phyloP scores from a whole-genome alignment of 1,139 yeast genomes.

The Hemisphaericaspora xylanilytica region DNA sequence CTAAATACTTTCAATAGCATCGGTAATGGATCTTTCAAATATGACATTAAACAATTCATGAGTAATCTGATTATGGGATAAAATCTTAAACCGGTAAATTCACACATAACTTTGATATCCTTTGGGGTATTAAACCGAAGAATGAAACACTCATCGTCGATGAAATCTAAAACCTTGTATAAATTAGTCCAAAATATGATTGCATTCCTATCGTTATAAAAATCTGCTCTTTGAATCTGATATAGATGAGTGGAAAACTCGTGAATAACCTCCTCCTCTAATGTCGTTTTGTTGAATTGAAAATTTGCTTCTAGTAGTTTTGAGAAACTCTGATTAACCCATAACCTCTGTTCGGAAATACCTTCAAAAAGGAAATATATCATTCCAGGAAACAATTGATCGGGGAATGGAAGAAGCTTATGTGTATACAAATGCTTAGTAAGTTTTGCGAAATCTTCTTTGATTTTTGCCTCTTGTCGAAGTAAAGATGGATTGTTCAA shows the following conservation, averaged over 20 bases:
- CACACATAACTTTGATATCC: conserved; percentile 43
- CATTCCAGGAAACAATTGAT: conserved; percentile 42
- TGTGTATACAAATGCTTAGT: conserved; percentile 22
- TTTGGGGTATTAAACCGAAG: conserved; percentile 41
- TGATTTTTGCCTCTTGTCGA: conserved; percentile 27
- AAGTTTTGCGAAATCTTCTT: conserved; percentile 23
- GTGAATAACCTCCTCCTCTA: conserved; percentile 42
- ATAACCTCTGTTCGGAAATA: conserved; percentile 36
- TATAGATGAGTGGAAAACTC: conserved; percentile 54
- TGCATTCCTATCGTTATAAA: conserved; percentile 43
- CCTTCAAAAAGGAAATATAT: conserved; percentile 57
- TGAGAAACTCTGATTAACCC: conserved; percentile 21
- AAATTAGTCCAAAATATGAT: conserved; percentile 54
- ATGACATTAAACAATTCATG: conserved; percentile 50
- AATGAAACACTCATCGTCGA: conserved; percentile 39
- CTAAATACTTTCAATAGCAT: conserved; percentile 47
- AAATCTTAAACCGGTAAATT: conserved; percentile 36
- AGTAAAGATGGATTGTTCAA: conserved; percentile 40
- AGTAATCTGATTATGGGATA: conserved; percentile 47
- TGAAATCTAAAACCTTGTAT: conserved; percentile 36
- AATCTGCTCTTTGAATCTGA: conserved; percentile 51
- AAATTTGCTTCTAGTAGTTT: conserved; percentile 8
- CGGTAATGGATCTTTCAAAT: conserved; percentile 54
- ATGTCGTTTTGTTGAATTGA: conserved; percentile 9
- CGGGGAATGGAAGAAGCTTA: conserved; percentile 11